These are phyloP conservation scores for Leptographium flavum DNA, from an alignment of 2,329 filamentous ascomycete genomes.

Conservation along the genomic window DNA sequence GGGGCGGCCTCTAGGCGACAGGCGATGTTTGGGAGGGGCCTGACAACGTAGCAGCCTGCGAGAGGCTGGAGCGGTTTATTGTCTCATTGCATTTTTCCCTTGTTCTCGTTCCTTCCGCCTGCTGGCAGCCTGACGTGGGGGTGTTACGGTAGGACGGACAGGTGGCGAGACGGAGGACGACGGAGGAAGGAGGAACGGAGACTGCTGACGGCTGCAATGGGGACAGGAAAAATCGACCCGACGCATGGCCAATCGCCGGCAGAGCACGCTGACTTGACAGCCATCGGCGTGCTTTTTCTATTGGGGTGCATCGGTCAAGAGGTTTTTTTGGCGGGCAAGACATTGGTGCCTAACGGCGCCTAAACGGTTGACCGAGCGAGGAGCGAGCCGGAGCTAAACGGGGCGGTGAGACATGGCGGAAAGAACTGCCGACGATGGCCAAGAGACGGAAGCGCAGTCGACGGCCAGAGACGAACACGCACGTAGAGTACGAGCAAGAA, in stretches of 20 bases:
- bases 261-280: too few species aligned
- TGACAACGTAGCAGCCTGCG: not conserved
- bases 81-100: not conserved
- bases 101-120: too few species aligned
- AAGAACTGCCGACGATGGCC: too few species aligned
- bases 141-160: not conserved
- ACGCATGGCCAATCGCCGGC: too few species aligned
- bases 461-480: not conserved
- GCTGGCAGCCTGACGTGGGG: not conserved
- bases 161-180: constrained; percentile 3
- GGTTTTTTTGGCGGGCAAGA: too few species aligned
- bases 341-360: too few species aligned
- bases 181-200: constrained; percentile 15
- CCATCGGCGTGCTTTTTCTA: not conserved
- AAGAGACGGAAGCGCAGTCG: not conserved
- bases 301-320: not conserved
- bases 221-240: not conserved
- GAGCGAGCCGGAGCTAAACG: not conserved
- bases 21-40: not conserved
- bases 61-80: not conserved
- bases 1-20: not conserved
- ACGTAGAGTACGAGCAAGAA: too few species aligned
- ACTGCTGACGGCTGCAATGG: not conserved
- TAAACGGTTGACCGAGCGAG: not conserved
- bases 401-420: not conserved